Conservation (phyloP, 768 basidiomycete species). For the Tricholomella constricta region DNA sequence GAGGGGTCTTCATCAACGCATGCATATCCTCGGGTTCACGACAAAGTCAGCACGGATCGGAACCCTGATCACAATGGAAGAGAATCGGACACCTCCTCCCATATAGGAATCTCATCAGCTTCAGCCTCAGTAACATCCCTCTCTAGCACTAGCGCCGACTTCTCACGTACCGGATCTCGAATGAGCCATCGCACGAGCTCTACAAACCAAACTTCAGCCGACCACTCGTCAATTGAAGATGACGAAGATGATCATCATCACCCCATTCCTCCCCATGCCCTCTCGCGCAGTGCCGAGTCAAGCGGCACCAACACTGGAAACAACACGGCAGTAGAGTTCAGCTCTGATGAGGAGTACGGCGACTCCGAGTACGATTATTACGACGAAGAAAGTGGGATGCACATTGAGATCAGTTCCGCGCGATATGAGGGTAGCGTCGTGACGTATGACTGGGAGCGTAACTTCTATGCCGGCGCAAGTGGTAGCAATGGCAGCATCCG, state of each 20-base stretch:
- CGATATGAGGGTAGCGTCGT: slow-evolving; percentile 35
- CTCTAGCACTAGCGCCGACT: slow-evolving; percentile 35
- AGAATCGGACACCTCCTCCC: slow-evolving; percentile 45
- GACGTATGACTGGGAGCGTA: slow-evolving; percentile 23
- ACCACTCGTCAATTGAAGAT: slow-evolving; percentile 37
- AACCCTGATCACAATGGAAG: slow-evolving; percentile 12
- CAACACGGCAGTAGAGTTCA: slow-evolving; percentile 39
- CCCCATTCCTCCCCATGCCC: slow-evolving; percentile 27
- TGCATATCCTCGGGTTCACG: slow-evolving; percentile 1
- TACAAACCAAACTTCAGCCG: slow-evolving; percentile 37
- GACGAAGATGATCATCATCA: slow-evolving; percentile 37
- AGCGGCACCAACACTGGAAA: slow-evolving; percentile 24
- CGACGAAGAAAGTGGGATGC: slow-evolving; percentile 37
- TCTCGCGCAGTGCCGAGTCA: slow-evolving; percentile 29
- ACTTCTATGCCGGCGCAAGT: slow-evolving; percentile 23
- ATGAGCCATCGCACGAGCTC: slow-evolving; percentile 32
- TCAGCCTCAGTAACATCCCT: slow-evolving; percentile 49
- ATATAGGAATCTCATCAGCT: slow-evolving; percentile 46
- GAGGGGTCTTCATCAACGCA: slow-evolving; percentile 13
- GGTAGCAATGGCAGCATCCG: slow-evolving; percentile 26
- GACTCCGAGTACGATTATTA: slow-evolving; percentile 37
- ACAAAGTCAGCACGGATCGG: slow-evolving; percentile 7
- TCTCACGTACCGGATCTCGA: slow-evolving; percentile 29
- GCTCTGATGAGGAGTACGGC: slow-evolving; percentile 50
- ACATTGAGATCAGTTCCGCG: slow-evolving; percentile 42